Evolutionary conservation across 306 rosid genomes (phyloP), one percentile per base, ranked within the genome.

Genomic region (Cucurbita ficifolia): DNA sequence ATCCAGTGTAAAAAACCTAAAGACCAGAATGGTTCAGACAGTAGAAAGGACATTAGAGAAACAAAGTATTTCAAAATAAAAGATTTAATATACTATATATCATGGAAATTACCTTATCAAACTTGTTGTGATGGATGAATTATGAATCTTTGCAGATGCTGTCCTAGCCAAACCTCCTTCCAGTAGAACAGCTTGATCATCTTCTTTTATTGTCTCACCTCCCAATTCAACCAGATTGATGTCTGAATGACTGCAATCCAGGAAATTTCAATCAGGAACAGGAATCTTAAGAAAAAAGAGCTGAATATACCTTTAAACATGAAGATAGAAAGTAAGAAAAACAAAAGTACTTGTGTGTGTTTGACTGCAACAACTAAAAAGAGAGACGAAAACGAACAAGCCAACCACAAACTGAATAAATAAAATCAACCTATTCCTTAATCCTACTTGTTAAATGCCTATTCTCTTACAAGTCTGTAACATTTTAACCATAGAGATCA

Each of bases 1-100:
- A 57, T 95, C 99, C 96, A 95, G 81, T 39, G 96, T 88, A 79
- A 91, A 62, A 82, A 95, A 95, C 91, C 99, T 95, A 81, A 50
- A 78, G 78, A 65, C 57, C 72, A 51, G 77, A 70, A 69, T 74
- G 69, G 71, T 53, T 77, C 55, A 86, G 54, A 75, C 75, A 64
- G 9, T 78, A 75, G 82, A 81, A 69, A 81, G 76, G 54, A 64
- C 75, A 42, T 63, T 35, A 10, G 64, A 62, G 38, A 79, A 46
- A 57, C 67, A 54, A 85, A 76, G 48, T 56, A 75, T 55, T 45
- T 62, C 56, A 51, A 62, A 51, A 54, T 59, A 76, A 85, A 79
- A 33, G 0, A 73, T 56, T 61, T 70, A 73, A 46, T 16, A 61
- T 36, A 68, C 22, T 16, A 76, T 13, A 68, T 33, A 73, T 71